phyloP scores from a whole-genome alignment of 805 yeast genomes.

The Alloascoidea africana region DNA sequence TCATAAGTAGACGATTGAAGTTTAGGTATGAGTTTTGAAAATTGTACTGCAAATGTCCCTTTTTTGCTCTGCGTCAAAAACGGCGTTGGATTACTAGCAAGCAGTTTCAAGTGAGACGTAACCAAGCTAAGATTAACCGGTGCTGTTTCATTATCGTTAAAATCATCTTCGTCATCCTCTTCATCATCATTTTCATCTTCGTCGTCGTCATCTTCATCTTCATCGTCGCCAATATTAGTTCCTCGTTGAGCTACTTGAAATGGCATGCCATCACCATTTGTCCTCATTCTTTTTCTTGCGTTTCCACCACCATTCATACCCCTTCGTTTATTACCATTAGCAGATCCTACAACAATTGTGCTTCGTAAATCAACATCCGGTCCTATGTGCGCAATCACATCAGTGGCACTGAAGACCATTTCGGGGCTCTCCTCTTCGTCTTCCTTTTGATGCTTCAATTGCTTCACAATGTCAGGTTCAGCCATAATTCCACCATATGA shows the following conservation, averaged over 20 bases:
- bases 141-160: slow-evolving; percentile 4
- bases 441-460: neutral
- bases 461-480: neutral
- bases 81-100: slow-evolving; percentile 38
- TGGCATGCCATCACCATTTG: slow-evolving; percentile 4
- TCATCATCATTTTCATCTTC: slow-evolving; percentile 15
- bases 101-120: slow-evolving; percentile 53
- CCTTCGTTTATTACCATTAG: neutral
- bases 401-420: slow-evolving; percentile 20
- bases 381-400: slow-evolving; percentile 13
- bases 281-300: slow-evolving; percentile 3
- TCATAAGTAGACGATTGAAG: slow-evolving; percentile 38
- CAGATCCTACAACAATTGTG: slow-evolving; percentile 7
- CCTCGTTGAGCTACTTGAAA: slow-evolving; percentile 11
- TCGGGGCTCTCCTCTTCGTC: slow-evolving; percentile 13
- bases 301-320: neutral
- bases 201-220: slow-evolving; percentile 11
- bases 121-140: slow-evolving; percentile 21
- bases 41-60: slow-evolving; percentile 42
- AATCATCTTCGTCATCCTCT: slow-evolving; percentile 5
- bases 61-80: slow-evolving; percentile 28
- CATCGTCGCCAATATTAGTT: slow-evolving; percentile 13
- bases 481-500: slow-evolving; percentile 14
- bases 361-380: slow-evolving; percentile 8
- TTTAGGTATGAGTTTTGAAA: slow-evolving; percentile 28